Base-by-base conservation (phyloP, 768 basidiomycete genomes). In the Cubamyces sp. region DNA sequence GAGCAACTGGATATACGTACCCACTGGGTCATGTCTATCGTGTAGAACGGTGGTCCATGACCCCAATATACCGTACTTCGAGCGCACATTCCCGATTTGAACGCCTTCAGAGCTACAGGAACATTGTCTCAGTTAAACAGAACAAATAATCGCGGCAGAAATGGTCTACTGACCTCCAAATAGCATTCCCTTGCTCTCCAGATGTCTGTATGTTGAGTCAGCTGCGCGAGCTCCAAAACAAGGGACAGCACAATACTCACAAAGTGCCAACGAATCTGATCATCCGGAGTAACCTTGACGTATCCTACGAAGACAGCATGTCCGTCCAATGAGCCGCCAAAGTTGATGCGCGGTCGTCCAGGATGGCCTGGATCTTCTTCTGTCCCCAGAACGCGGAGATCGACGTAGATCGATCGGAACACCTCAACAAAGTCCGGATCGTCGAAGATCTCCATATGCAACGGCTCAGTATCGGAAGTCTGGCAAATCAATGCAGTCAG, bases 261-360 rank as follows among this genome's bases (percentile, higher is more conserved):
- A 71, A 85, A 87, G 71, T 84, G 81, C 86, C 86, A 87, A 54
- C 82, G 79, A 9, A 88, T 72, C 48, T 86, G 78, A 54, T 81
- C 75, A 57, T 90, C 87, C 0, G 78, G 75, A 0, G 84, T 84
- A 71, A 90, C 77, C 64, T 78, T 76, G 16, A 88, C 82, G 25
- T 70, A 75, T 3, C 89, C 88, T 5, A 73, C 70, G 71, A 90
- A 79, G 2, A 77, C 78, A 25, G 75, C 73, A n/a, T 69, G 62
- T 4, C 79, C 77, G n/a, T 77, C 74, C 68, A 86, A 78, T 0
- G 60, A 47, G 6, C 87, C 88, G 7, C 69, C 70, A 62, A 87
- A 84, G 41, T 82, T 74, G 42, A 90, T 81, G 28, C 76, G 75
- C 0, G 87, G 87, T 19, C 81, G 75, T 0, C 73, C 78, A 0